These are phyloP conservation scores for Byssothecium circinans DNA, from an alignment of 2,329 filamentous ascomycete species.

Conservation along the genomic window DNA sequence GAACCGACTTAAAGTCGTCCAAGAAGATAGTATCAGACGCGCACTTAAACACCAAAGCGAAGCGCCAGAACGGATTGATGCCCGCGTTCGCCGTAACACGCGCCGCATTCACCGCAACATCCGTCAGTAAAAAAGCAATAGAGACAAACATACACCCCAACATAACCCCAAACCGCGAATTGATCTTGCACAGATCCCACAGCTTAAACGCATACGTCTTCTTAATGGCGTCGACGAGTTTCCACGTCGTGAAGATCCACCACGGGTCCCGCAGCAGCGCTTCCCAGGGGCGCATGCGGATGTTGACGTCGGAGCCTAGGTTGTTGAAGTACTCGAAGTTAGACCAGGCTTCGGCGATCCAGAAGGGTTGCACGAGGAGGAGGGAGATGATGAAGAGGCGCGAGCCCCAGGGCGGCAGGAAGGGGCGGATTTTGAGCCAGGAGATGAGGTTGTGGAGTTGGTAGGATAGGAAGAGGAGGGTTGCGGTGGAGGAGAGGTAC, in stretches of 20 bases:
- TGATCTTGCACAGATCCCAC: conserved; percentile 28
- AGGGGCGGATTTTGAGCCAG: conserved; percentile 41
- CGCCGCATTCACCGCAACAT: conserved; percentile 34
- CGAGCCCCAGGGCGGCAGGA: conserved; percentile 39
- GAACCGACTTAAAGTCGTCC: conserved; percentile 41
- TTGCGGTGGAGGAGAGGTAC: conserved; percentile 39
- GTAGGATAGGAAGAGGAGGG: conserved; percentile 40
- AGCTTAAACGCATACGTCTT: conserved; percentile 37
- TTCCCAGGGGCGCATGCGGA: conserved; percentile 35
- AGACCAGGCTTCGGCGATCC: conserved; percentile 40
- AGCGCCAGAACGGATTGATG: conserved; percentile 42
- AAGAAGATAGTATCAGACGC: conserved; percentile 41
- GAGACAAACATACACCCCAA: conserved; percentile 37
- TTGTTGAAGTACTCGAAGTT: conserved; percentile 42
- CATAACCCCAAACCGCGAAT: conserved; percentile 38
- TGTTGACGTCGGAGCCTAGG: conserved; percentile 32
- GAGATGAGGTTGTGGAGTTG: conserved; percentile 40
- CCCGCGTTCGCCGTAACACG: conserved; percentile 28
- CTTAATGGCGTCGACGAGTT: conserved; percentile 33
- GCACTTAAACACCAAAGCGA: conserved; percentile 41
- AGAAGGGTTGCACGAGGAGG: conserved; percentile 38
- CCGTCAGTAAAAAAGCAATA: conserved; percentile 35
- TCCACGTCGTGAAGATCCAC: conserved; percentile 44
- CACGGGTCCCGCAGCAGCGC: conserved; percentile 37
- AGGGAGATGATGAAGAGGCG: conserved; percentile 36